A percentile compares a stretch with the other conserved stretches of the same genome.
These are phyloP conservation scores for Rhododendron simsii DNA, from an alignment of 148 eudicot species.

Conservation along the genomic window DNA sequence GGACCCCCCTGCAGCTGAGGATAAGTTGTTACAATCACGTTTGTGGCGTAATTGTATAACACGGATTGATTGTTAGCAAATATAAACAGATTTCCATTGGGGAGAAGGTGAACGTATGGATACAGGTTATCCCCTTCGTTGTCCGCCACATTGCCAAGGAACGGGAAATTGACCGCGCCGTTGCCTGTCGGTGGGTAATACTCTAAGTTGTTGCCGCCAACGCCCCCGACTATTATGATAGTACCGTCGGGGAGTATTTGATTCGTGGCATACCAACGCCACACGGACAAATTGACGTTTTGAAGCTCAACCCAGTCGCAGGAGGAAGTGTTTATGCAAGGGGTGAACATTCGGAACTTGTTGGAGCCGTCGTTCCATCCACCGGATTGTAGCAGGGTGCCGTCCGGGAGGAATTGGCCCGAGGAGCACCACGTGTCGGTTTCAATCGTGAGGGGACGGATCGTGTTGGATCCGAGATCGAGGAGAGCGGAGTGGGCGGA, in stretches of 20 bases:
- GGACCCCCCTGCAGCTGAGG: slow-evolving; percentile 37
- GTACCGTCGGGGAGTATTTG: slow-evolving; percentile 77
- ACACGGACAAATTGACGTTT: slow-evolving; percentile 36
- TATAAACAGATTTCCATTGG: slow-evolving; percentile 61
- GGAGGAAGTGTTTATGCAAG: slow-evolving; percentile 34
- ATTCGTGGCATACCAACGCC: slow-evolving; percentile 20
- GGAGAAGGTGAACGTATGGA: slow-evolving; percentile 30
- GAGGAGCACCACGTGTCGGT: background rate
- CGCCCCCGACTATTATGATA: slow-evolving; percentile 69
- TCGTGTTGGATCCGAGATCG: slow-evolving; percentile 34
- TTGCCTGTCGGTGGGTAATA: slow-evolving; percentile 11
- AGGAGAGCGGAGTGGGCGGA: slow-evolving; percentile 75
- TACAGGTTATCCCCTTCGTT: too few relatives aligned
- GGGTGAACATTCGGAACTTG: slow-evolving; percentile 59
- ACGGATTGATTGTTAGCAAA: slow-evolving; percentile 75
- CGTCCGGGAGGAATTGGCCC: background rate
- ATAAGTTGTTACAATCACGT: slow-evolving; percentile 29
- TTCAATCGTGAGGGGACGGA: background rate
- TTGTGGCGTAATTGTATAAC: slow-evolving; percentile 42
- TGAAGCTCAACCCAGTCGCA: slow-evolving; percentile 83
- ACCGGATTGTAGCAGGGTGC: slow-evolving; percentile 42
- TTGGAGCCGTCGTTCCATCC: slow-evolving; percentile 59
- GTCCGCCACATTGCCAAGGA: background rate
- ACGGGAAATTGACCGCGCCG: background rate
- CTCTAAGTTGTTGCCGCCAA: slow-evolving; percentile 41